Conservation (phyloP, 176 grass and related monocot genomes). For the Oryza coarctata region DNA sequence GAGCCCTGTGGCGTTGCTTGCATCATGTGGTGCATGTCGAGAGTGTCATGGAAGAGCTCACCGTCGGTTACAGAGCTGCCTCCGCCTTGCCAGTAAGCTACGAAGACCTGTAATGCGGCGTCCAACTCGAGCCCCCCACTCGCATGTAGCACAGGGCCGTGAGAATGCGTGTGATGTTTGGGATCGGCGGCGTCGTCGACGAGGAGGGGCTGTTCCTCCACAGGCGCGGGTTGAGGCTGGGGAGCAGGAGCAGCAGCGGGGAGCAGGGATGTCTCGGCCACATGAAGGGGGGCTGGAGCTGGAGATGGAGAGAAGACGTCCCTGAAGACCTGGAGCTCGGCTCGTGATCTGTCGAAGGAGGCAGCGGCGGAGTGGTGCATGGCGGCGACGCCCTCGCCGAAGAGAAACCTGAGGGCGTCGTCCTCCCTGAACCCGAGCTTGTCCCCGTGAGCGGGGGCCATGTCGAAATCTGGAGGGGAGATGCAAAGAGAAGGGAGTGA, state of each 20-base stretch:
- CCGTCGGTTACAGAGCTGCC: background rate
- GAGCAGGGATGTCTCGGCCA: slow-evolving; percentile 29
- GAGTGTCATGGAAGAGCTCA: background rate
- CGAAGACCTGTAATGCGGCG: slow-evolving; percentile 22
- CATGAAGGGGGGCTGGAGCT: background rate
- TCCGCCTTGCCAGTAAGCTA: slow-evolving; percentile 32
- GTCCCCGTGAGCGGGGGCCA: background rate
- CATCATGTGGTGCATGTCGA: slow-evolving; percentile 4
- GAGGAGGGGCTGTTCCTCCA: background rate
- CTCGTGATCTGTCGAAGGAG: slow-evolving; percentile 57
- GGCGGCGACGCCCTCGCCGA: slow-evolving; percentile 60
- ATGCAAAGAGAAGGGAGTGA: background rate
- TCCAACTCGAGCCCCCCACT: slow-evolving; percentile 7
- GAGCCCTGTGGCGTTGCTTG: slow-evolving; percentile 12
- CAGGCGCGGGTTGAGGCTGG: background rate
- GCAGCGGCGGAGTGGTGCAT: slow-evolving; percentile 18
- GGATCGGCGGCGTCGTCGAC: too few relatives aligned
- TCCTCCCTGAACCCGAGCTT: slow-evolving; percentile 53
- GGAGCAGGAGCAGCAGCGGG: background rate
- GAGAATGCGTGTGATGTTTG: background rate
- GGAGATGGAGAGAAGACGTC: slow-evolving; percentile 49
- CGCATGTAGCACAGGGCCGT: background rate
- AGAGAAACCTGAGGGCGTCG: slow-evolving; percentile 62
- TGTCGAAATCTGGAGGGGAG: background rate
- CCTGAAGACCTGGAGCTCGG: slow-evolving; percentile 68